Conservation (phyloP, 2,329 filamentous ascomycete species). For the Sclerotinia trifoliorum region DNA sequence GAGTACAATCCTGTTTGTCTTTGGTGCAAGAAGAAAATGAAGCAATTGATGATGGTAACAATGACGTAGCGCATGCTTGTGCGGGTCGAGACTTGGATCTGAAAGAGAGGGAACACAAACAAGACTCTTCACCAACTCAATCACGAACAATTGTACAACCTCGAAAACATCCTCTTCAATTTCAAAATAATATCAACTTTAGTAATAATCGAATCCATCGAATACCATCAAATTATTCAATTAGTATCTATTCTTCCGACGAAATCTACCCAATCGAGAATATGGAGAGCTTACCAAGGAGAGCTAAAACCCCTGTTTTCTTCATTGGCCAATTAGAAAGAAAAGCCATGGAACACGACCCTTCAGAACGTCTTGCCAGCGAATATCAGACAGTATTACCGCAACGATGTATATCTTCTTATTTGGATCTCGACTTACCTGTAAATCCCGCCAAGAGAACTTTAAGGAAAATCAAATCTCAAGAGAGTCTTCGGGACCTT, state of each 20-base stretch:
- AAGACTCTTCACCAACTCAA: slow-evolving; percentile 17
- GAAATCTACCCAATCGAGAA: slow-evolving; percentile 5
- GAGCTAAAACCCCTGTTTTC: slow-evolving; percentile 37
- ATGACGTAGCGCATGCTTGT: slow-evolving; percentile 16
- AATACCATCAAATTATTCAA: slow-evolving; percentile 21
- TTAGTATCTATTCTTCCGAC: slow-evolving; percentile 25
- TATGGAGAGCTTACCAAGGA: slow-evolving; percentile 21
- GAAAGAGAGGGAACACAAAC: slow-evolving; percentile 1
- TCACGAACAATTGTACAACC: slow-evolving; percentile 2
- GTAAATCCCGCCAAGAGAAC: slow-evolving; percentile 22
- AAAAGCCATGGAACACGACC: slow-evolving; percentile 23
- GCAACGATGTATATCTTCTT: slow-evolving; percentile 21
- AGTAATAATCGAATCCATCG: slow-evolving; percentile 1
- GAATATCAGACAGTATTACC: slow-evolving; percentile 32
- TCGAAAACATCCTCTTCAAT: slow-evolving; percentile 1
- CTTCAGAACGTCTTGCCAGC: slow-evolving; percentile 31
- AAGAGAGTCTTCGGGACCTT: slow-evolving; percentile 34
- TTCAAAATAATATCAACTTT: slow-evolving; percentile 3
- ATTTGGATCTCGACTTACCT: slow-evolving; percentile 17
- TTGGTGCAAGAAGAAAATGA: slow-evolving; percentile 20
- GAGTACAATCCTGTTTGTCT: slow-evolving; percentile 24
- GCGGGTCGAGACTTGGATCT: slow-evolving; percentile 13
- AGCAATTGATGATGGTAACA: slow-evolving; percentile 8
- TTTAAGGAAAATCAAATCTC: slow-evolving; percentile 37
- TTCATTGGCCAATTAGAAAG: slow-evolving; percentile 36